Conservation (phyloP, 345 rosid genomes). For the Corchorus capsularis region DNA sequence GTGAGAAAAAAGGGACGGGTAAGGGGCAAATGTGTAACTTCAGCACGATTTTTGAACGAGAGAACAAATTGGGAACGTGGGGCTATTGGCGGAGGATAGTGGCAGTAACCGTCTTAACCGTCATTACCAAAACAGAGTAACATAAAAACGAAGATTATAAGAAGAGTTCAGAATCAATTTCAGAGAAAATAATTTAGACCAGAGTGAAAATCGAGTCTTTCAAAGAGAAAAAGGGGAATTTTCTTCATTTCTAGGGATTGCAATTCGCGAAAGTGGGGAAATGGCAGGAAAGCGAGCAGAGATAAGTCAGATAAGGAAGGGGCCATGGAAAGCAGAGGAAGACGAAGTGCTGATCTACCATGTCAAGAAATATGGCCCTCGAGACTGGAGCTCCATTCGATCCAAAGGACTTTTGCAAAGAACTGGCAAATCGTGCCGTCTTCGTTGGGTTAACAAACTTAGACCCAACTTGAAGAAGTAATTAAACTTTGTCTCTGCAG, state of each 20-base stretch:
- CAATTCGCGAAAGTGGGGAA: constrained; percentile 14
- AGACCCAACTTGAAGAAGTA: constrained; percentile 89
- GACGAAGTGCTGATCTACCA: constrained; percentile 76
- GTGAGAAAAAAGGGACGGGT: neutral
- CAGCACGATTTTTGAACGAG: neutral
- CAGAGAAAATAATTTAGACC: neutral
- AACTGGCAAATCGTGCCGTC: constrained; percentile 95
- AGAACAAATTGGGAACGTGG: constrained; percentile 48
- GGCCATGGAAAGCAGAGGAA: constrained; percentile 95
- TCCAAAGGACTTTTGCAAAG: constrained; percentile 91
- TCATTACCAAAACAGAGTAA: constrained; percentile 27
- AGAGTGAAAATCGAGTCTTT: neutral
- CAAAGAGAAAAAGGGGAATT: neutral
- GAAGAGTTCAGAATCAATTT: neutral
- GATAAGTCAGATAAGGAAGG: constrained; percentile 64
- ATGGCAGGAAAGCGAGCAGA: constrained; percentile 53
- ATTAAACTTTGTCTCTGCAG: neutral
- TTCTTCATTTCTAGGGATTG: neutral
- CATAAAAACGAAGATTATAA: neutral
- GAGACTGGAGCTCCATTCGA: constrained; percentile 99
- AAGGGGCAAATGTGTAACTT: constrained; percentile 4
- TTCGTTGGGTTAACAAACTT: constrained; percentile 98
- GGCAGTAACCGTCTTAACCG: constrained; percentile 52
- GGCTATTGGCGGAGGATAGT: constrained; percentile 34
- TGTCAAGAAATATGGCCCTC: constrained; percentile 73